Conservation (phyloP, 371 early-diverging fungal species). For the Syncephalastrum monosporum region DNA sequence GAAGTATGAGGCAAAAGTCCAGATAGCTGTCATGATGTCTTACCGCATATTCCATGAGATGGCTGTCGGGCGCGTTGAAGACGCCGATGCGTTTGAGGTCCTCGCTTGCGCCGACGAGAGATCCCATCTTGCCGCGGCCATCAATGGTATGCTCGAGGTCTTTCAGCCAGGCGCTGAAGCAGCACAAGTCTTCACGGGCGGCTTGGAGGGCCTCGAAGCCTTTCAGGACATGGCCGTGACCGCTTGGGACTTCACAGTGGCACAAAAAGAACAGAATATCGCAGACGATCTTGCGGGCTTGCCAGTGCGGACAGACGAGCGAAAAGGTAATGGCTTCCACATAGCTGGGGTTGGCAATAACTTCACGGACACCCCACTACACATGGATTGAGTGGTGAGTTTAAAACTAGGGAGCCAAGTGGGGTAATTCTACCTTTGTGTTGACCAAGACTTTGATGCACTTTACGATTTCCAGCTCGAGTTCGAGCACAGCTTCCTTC, state of each 20-base stretch:
- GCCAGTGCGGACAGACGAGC: slow-evolving; percentile 66
- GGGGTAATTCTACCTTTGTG: slow-evolving; percentile 35
- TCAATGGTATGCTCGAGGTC: slow-evolving; percentile 65
- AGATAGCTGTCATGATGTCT: not conserved
- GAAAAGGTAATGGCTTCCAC: slow-evolving; percentile 72
- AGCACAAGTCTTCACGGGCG: slow-evolving; percentile 47
- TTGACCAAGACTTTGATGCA: slow-evolving; percentile 72
- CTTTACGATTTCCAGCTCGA: slow-evolving; percentile 75
- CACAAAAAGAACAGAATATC: slow-evolving; percentile 79
- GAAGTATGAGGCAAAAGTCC: not conserved
- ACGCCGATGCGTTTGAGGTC: slow-evolving; percentile 56
- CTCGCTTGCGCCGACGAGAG: slow-evolving; percentile 62
- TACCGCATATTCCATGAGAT: slow-evolving; percentile 79
- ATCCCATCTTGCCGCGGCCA: slow-evolving; percentile 68
- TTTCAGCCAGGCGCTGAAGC: slow-evolving; percentile 77
- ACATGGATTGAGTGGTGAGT: slow-evolving; percentile 4
- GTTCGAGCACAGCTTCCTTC: slow-evolving; percentile 56
- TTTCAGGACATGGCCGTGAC: slow-evolving; percentile 64
- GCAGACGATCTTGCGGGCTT: slow-evolving; percentile 70
- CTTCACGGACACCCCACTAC: slow-evolving; percentile 70
- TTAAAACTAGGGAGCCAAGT: not conserved
- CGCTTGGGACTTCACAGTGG: slow-evolving; percentile 64
- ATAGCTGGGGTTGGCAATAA: slow-evolving; percentile 60
- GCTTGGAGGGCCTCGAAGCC: slow-evolving; percentile 53
- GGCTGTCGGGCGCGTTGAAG: slow-evolving; percentile 58